Percentiles rank a stretch among this genome's conserved stretches.
Conservation (phyloP, 1,284 basidiomycete genomes). For the Sporisorium scitamineum region DNA sequence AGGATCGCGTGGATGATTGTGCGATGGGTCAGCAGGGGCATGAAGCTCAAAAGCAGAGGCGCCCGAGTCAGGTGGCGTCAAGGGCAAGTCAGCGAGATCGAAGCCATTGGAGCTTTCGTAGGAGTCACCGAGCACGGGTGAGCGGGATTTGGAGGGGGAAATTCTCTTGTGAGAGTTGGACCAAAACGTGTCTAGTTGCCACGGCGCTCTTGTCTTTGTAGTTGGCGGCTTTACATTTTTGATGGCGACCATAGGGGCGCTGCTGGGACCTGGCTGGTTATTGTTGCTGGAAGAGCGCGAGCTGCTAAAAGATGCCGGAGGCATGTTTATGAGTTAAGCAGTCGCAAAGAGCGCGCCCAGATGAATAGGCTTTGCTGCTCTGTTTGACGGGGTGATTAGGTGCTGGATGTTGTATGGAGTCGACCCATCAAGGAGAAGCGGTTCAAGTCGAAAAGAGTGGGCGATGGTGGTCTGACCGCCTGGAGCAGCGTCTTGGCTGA, state of each 20-base stretch:
- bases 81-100: conserved; percentile 31
- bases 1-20: not conserved
- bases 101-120: conserved; percentile 24
- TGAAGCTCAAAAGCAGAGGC: conserved; percentile 30
- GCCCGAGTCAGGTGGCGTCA: conserved; percentile 43
- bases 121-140: conserved; percentile 12
- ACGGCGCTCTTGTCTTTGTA: conserved; percentile 26
- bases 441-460: no score
- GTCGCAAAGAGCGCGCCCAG: not conserved
- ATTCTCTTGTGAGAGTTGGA: conserved; percentile 23
- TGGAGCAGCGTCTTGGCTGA: conserved; percentile 1
- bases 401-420: not conserved
- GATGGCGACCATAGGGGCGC: conserved; percentile 8
- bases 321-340: conserved; percentile 8
- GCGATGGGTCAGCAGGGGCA: not conserved
- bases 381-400: not conserved
- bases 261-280: conserved; percentile 7
- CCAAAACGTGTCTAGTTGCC: conserved; percentile 49
- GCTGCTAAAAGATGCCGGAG: conserved; percentile 13
- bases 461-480: not conserved
- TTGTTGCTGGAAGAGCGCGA: conserved; percentile 1
- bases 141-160: conserved; percentile 17
- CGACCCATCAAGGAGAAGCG: not conserved
- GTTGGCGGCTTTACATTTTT: conserved; percentile 20
- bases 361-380: not conserved